These are phyloP conservation scores for Cladosporium sp. DNA, from an alignment of 2,329 filamentous ascomycete species.

Conservation along the genomic window DNA sequence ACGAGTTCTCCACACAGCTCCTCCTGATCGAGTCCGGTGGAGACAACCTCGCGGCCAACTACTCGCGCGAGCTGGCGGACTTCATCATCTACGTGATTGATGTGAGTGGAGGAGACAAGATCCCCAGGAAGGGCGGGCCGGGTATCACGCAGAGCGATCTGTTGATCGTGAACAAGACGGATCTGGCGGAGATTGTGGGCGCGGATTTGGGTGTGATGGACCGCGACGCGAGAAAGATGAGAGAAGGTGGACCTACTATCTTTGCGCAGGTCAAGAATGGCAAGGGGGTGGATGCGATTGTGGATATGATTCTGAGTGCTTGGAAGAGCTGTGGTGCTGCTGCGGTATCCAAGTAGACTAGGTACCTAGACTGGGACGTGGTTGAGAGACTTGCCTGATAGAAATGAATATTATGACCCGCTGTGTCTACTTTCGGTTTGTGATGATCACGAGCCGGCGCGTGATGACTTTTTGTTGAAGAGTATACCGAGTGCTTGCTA, in stretches of 20 bases:
- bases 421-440: background rate
- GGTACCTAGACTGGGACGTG: too few species aligned
- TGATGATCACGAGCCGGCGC: constrained; percentile 8
- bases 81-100: constrained; percentile 99
- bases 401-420: background rate
- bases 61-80: constrained; percentile 89
- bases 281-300: constrained; percentile 80
- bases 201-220: constrained; percentile 94
- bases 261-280: constrained; percentile 97
- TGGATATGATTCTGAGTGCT: constrained; percentile 82
- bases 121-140: constrained; percentile 91
- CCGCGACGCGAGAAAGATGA: constrained; percentile 86
- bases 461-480: background rate
- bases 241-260: constrained; percentile 91
- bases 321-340: constrained; percentile 86
- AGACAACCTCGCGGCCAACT: constrained; percentile 96
- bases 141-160: constrained; percentile 96
- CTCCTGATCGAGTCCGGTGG: constrained; percentile 94
- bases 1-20: constrained; percentile 75
- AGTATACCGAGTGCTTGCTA: background rate
- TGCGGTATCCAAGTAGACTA: constrained; percentile 20
- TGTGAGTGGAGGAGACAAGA: constrained; percentile 93
- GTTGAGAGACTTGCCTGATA: background rate
- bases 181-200: constrained; percentile 85
- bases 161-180: constrained; percentile 95